Conservation (phyloP, 805 yeast species). For the Wickerhamomyces pijperi region DNA sequence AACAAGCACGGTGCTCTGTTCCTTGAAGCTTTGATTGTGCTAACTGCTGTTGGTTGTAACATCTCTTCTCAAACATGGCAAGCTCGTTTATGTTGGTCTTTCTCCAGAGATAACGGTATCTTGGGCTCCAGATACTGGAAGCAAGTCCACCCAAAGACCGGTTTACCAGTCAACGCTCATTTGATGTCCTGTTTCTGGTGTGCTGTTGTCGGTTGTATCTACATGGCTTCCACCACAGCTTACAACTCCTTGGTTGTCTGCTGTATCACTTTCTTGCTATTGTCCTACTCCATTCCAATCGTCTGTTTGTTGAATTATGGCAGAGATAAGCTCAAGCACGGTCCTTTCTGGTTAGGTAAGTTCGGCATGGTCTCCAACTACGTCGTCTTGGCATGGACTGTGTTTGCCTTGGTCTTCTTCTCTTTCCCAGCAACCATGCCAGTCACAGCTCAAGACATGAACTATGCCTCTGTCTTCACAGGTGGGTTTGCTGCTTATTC, state of each 20-base stretch:
- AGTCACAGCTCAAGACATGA: constrained; percentile 50
- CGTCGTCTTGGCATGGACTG: constrained; percentile 44
- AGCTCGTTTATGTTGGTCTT: constrained; percentile 58
- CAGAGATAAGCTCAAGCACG: constrained; percentile 41
- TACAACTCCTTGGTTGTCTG: constrained; percentile 55
- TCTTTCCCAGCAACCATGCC: constrained; percentile 59
- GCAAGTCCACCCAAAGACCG: constrained; percentile 31
- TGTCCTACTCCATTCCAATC: constrained; percentile 49
- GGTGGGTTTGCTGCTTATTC: constrained; percentile 34
- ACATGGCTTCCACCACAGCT: constrained; percentile 57
- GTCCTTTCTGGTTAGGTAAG: constrained; percentile 59
- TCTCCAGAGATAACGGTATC: constrained; percentile 54
- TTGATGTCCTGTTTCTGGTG: constrained; percentile 40
- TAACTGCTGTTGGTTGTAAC: constrained; percentile 48
- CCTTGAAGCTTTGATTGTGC: constrained; percentile 35
- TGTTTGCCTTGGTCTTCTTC: constrained; percentile 49
- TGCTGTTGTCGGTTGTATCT: constrained; percentile 48
- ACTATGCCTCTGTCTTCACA: constrained; percentile 50
- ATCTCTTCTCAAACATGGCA: constrained; percentile 60
- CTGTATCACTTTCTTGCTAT: constrained; percentile 44
- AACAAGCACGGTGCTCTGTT: constrained; percentile 44
- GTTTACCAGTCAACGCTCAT: constrained; percentile 52
- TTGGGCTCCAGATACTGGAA: constrained; percentile 43
- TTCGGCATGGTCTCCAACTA: constrained; percentile 40
- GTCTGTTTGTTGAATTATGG: constrained; percentile 35